Conservation (phyloP, 805 yeast genomes). For the Priceomyces carsonii region DNA sequence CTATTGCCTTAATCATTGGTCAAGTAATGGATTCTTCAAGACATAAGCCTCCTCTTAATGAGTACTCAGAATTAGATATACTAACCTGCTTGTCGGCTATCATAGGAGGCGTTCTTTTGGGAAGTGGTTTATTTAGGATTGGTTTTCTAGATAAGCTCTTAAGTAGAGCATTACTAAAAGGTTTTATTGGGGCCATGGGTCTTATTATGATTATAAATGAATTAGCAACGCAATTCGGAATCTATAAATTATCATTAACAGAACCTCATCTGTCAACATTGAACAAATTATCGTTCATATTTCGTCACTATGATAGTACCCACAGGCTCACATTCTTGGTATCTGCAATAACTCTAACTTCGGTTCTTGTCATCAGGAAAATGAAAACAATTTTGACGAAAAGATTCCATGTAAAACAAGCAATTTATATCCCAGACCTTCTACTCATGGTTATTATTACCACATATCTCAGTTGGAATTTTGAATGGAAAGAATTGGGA, state of each 20-base stretch:
- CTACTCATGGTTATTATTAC: slow-evolving; percentile 31
- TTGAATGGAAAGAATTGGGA: slow-evolving; percentile 25
- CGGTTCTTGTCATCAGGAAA: slow-evolving; percentile 22
- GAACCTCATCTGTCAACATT: slow-evolving; percentile 24
- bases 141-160: slow-evolving; percentile 83
- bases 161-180: slow-evolving; percentile 73
- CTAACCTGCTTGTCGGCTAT: slow-evolving; percentile 64
- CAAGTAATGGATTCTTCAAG: slow-evolving; percentile 57
- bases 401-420: slow-evolving; percentile 14
- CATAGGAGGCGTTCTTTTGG: slow-evolving; percentile 67
- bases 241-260: slow-evolving; percentile 16
- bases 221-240: slow-evolving; percentile 50
- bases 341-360: slow-evolving; percentile 19
- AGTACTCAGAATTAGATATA: slow-evolving; percentile 49
- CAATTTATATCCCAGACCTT: slow-evolving; percentile 32
- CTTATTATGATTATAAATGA: slow-evolving; percentile 67
- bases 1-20: slow-evolving; percentile 80
- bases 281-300: slow-evolving; percentile 18
- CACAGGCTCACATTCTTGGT: slow-evolving; percentile 18
- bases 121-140: slow-evolving; percentile 69
- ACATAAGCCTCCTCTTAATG: slow-evolving; percentile 37
- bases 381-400: slow-evolving; percentile 18
- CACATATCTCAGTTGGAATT: slow-evolving; percentile 24
- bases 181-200: slow-evolving; percentile 86
- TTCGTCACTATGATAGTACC: slow-evolving; percentile 9